Conservation (phyloP, 192 early-diverging fungal species). For the Coemansia aciculifera region DNA sequence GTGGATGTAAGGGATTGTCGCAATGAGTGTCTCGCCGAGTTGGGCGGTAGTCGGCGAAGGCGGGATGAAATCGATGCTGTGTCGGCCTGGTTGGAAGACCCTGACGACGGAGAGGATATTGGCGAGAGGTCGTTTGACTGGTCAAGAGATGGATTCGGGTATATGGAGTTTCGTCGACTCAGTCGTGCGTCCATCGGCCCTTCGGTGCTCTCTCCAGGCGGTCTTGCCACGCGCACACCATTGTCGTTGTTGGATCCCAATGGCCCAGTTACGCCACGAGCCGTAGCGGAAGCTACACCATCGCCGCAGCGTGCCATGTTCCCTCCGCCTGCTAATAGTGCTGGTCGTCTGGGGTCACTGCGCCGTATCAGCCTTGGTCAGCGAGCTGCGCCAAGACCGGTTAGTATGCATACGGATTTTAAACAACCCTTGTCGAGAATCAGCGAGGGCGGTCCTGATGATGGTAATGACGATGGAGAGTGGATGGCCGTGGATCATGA, state of each 20-base stretch:
- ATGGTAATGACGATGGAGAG: conserved; percentile 23
- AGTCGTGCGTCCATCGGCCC: conserved; percentile 22
- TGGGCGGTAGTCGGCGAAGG: conserved; percentile 19
- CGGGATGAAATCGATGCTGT: conserved; percentile 21
- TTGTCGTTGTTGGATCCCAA: background rate
- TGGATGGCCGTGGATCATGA: conserved; percentile 5
- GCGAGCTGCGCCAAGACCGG: background rate
- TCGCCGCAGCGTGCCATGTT: conserved; percentile 1
- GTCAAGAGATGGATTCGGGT: conserved; percentile 48
- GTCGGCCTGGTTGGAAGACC: conserved; percentile 30
- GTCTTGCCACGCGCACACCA: background rate
- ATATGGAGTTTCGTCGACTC: conserved; percentile 50
- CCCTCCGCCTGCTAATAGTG: background rate
- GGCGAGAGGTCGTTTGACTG: conserved; percentile 39
- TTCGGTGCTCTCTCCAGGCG: conserved; percentile 22
- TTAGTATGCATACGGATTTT: background rate
- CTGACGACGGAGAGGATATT: conserved; percentile 13
- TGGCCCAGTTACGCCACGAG: background rate
- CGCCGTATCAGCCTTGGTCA: conserved; percentile 9
- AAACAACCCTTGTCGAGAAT: conserved; percentile 12
- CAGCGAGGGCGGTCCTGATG: conserved; percentile 9
- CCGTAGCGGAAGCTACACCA: background rate
- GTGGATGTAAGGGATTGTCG: conserved; percentile 34
- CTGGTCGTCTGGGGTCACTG: background rate
- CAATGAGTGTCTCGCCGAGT: conserved; percentile 25